Evolutionary conservation across 2,329 filamentous ascomycete genomes (phyloP).

Genomic region (Xylariaceae sp.): DNA sequence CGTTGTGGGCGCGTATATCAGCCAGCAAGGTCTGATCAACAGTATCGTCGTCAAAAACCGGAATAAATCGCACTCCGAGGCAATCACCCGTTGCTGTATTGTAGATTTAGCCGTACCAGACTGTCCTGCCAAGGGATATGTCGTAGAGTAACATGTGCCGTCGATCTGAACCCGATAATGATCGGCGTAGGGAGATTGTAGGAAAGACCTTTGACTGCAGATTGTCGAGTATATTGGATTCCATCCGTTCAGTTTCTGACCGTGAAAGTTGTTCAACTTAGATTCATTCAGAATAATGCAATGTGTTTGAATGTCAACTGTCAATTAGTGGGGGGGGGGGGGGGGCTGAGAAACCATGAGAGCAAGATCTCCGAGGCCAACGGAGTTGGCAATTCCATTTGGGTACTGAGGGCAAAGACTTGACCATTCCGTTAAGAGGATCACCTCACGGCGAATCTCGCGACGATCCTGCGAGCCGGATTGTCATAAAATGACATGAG

Average conservation of each 20-base stretch:
- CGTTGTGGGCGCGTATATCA: not conserved
- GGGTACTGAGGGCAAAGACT: not conserved
- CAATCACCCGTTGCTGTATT: conserved; percentile 8
- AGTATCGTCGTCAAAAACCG: not conserved
- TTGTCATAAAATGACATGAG: not conserved
- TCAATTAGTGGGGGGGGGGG: too few relatives aligned
- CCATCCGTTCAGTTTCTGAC: too few relatives aligned
- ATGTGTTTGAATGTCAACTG: too few relatives aligned
- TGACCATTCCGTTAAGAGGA: not conserved
- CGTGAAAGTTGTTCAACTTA: too few relatives aligned
- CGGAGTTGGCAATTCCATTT: not conserved
- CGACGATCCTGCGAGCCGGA: not conserved
- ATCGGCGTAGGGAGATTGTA: not conserved
- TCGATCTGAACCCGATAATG: not conserved
- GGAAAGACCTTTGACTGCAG: not conserved
- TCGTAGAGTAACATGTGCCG: not conserved
- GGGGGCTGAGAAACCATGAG: not conserved
- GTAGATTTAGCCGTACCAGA: conserved; percentile 22
- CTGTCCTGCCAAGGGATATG: not conserved
- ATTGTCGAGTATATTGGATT: not conserved
- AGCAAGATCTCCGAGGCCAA: not conserved
- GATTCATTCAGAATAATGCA: too few relatives aligned
- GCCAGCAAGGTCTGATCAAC: conserved; percentile 4
- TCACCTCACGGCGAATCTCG: not conserved
- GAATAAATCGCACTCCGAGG: not conserved